phyloP scores from a whole-genome alignment of 2,329 filamentous ascomycete genomes.

The Cladophialophora exuberans region DNA sequence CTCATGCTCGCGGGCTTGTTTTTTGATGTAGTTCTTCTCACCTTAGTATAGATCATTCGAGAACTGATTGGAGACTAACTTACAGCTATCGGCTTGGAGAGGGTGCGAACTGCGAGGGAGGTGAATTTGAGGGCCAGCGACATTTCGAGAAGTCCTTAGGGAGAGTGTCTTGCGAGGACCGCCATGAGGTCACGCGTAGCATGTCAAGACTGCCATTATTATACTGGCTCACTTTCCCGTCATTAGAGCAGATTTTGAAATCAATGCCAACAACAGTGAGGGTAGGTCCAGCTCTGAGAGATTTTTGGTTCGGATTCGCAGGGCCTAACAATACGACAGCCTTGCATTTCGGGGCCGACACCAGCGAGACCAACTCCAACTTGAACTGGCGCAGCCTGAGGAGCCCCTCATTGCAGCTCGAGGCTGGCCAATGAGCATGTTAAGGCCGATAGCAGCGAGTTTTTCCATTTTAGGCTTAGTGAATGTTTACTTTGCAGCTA shows the following conservation, averaged over 20 bases:
- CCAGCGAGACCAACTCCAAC: neutral
- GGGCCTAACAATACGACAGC: too few species aligned
- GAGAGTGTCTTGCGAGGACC: neutral
- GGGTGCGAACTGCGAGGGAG: conserved; percentile 65
- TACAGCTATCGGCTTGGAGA: conserved; percentile 71
- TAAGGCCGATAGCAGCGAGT: too few species aligned
- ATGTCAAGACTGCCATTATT: neutral
- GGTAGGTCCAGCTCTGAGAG: neutral
- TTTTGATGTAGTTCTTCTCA: conserved; percentile 66
- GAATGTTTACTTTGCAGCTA: conserved; percentile 10
- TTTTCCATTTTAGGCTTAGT: neutral
- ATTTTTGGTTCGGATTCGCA: neutral
- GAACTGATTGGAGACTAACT: conserved; percentile 32
- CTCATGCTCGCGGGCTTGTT: conserved; percentile 69
- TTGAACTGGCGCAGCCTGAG: neutral
- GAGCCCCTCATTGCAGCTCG: too few species aligned
- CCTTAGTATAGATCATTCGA: conserved; percentile 7
- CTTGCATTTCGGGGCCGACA: neutral
- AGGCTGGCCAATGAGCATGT: too few species aligned
- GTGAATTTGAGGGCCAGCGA: conserved; percentile 66
- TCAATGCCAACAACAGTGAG: too few species aligned
- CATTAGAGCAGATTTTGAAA: too few species aligned
- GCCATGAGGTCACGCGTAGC: neutral
- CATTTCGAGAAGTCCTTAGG: conserved; percentile 23
- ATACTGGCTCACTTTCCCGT: neutral